Conservation (phyloP, 2,329 filamentous ascomycete species). For the Botrytis cinerea region DNA sequence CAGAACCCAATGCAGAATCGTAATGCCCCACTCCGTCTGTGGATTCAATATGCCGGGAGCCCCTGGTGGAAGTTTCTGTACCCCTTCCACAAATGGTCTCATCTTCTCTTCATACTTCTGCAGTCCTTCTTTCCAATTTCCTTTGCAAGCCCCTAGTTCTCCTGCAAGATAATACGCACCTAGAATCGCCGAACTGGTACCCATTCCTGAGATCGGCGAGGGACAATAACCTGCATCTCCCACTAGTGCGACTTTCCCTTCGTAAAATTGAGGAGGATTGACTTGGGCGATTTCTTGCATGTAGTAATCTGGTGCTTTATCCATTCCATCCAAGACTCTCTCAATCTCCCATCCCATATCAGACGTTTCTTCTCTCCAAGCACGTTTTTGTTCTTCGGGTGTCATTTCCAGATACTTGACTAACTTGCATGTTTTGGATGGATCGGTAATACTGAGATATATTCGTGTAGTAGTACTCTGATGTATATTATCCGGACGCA, state of each 20-base stretch:
- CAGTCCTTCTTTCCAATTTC: conserved; percentile 13
- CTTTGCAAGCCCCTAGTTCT: conserved; percentile 40
- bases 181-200: conserved; percentile 46
- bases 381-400: neutral
- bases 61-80: conserved; percentile 16
- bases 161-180: conserved; percentile 52
- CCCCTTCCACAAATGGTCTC: conserved; percentile 4
- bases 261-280: conserved; percentile 44
- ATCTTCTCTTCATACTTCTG: conserved; percentile 7
- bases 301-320: conserved; percentile 45
- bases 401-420: neutral
- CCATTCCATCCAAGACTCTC: conserved; percentile 45
- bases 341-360: conserved; percentile 46
- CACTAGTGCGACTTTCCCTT: conserved; percentile 49
- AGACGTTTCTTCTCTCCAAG: neutral
- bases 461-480: neutral
- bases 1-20: neutral
- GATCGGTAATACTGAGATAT: conserved; percentile 7
- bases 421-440: neutral
- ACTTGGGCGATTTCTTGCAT: conserved; percentile 46
- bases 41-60: conserved; percentile 7
- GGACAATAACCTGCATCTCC: conserved; percentile 54
- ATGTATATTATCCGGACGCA: conserved; percentile 5
- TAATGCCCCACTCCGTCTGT: conserved; percentile 8
- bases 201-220: conserved; percentile 44